Conservation (phyloP, 2,329 filamentous ascomycete genomes). For the Botrytis aclada region DNA sequence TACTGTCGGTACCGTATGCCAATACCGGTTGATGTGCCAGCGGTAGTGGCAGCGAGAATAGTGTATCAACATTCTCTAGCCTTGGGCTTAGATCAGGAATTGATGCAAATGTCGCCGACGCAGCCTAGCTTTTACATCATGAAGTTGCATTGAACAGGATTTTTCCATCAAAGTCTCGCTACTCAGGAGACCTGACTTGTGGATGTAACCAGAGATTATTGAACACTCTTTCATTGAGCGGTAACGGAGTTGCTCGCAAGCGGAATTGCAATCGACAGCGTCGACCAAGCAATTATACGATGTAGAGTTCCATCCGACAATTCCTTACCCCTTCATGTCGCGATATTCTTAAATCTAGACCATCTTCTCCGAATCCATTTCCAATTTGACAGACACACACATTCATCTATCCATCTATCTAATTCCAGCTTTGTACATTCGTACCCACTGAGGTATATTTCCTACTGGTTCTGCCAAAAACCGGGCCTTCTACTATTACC, state of each 20-base stretch:
- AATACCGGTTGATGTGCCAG: neutral
- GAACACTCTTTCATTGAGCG: too few relatives aligned
- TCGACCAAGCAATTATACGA: neutral
- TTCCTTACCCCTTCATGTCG: neutral
- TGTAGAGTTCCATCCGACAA: neutral
- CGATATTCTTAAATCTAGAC: neutral
- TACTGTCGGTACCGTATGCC: neutral
- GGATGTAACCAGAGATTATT: neutral
- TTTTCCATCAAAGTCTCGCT: neutral
- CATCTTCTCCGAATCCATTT: neutral
- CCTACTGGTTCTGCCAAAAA: constrained; percentile 1
- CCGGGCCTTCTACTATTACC: neutral
- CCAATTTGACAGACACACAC: neutral
- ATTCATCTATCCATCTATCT: neutral
- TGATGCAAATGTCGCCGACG: neutral
- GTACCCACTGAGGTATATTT: constrained; percentile 17
- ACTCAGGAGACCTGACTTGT: neutral
- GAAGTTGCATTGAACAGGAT: neutral
- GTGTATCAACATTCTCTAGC: neutral
- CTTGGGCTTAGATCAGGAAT: neutral
- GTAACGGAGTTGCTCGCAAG: neutral
- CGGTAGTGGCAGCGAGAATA: neutral
- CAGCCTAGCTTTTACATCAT: neutral
- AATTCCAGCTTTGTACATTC: neutral
- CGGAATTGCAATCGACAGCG: neutral